Evolutionary conservation across 1,284 basidiomycete genomes (phyloP).

Genomic region (Fomitopsis betulina): DNA sequence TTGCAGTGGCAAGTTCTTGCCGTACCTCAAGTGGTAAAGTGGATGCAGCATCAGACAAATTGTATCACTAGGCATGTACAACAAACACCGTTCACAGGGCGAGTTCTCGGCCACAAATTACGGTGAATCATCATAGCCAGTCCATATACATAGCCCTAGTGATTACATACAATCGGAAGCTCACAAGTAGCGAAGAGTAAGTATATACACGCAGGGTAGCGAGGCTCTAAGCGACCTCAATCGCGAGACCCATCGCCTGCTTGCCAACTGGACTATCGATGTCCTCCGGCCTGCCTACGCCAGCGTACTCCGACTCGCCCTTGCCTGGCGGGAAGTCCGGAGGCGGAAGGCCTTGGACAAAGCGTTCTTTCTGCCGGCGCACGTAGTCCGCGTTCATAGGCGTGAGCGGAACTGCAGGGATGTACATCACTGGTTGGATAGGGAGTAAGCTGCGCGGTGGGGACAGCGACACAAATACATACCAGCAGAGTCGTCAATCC

Average conservation of each 20-base stretch:
- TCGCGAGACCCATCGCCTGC: constrained; percentile 49
- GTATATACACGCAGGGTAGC: constrained; percentile 3
- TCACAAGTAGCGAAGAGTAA: not conserved
- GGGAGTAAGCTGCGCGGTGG: not conserved
- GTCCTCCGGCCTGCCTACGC: constrained; percentile 45
- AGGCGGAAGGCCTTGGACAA: constrained; percentile 56
- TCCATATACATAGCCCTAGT: no score
- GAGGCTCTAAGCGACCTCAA: constrained; percentile 18
- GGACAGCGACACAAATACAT: constrained; percentile 11
- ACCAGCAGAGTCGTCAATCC: constrained; percentile 70
- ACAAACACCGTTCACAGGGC: no score
- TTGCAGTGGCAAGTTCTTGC: constrained; percentile 67
- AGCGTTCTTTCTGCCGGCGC: constrained; percentile 54
- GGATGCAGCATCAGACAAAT: not conserved
- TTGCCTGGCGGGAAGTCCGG: constrained; percentile 70
- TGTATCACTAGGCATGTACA: not conserved
- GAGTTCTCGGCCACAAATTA: no score
- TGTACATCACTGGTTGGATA: constrained; percentile 62
- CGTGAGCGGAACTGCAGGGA: constrained; percentile 75
- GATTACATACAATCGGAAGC: not conserved
- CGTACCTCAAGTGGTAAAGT: constrained; percentile 61
- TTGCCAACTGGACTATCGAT: constrained; percentile 42
- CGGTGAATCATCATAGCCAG: not conserved
- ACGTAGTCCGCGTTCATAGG: constrained; percentile 61
- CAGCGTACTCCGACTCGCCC: constrained; percentile 52